Conservation (phyloP, 768 basidiomycete species). For the Tylopilus felleus region DNA sequence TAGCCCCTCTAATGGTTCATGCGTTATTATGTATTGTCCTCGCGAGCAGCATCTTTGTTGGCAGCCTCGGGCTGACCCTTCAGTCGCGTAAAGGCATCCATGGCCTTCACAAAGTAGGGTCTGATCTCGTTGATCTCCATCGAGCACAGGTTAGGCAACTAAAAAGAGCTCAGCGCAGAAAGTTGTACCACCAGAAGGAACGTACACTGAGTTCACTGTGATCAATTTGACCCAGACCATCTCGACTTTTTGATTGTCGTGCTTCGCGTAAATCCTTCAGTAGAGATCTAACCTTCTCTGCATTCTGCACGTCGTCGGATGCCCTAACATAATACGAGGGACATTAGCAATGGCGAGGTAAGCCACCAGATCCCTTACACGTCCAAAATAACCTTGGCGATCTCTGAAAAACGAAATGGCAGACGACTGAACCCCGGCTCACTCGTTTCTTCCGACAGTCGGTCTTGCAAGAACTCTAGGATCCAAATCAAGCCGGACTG, state of each 20-base stretch:
- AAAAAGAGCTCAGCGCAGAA: background rate
- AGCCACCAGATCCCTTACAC: constrained; percentile 51
- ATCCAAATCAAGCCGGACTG: background rate
- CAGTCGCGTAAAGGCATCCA: constrained; percentile 68
- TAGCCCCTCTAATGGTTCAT: background rate
- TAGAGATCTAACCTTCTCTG: constrained; percentile 79
- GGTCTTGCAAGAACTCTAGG: constrained; percentile 76
- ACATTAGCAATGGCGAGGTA: background rate
- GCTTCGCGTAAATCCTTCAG: constrained; percentile 96
- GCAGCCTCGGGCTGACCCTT: constrained; percentile 19
- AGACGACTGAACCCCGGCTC: constrained; percentile 71
- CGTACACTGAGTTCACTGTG: constrained; percentile 77
- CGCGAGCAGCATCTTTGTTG: constrained; percentile 2
- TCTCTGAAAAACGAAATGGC: constrained; percentile 87
- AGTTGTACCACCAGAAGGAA: constrained; percentile 6
- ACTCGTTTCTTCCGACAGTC: constrained; percentile 71
- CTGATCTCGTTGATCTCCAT: constrained; percentile 96
- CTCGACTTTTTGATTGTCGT: constrained; percentile 88
- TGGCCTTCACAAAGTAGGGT: constrained; percentile 81
- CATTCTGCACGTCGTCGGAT: constrained; percentile 81
- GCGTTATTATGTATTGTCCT: constrained; percentile 1
- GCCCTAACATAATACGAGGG: constrained; percentile 50
- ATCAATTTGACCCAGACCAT: constrained; percentile 78
- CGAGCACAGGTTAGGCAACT: constrained; percentile 83
- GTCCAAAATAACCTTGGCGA: constrained; percentile 90